These are phyloP conservation scores for Aspergillus spinulosporus DNA, from an alignment of 2,329 filamentous ascomycete species.

Conservation along the genomic window DNA sequence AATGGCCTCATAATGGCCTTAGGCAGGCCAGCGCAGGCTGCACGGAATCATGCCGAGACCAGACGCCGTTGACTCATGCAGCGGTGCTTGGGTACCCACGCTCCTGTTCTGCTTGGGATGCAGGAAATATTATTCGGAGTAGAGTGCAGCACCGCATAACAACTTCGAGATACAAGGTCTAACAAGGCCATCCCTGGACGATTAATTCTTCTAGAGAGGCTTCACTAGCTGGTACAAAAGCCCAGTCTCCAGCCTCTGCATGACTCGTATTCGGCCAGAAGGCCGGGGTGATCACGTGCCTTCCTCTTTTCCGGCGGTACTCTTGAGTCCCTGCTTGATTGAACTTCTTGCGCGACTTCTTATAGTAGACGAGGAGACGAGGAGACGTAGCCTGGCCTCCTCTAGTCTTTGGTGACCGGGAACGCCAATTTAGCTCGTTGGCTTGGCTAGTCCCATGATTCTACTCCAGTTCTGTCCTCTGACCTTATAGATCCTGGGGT, in stretches of 20 bases:
- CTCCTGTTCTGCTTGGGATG: not conserved
- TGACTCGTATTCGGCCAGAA: not conserved
- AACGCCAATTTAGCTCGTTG: too few species aligned
- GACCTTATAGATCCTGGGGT: too few species aligned
- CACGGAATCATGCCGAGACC: not conserved
- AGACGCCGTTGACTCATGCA: not conserved
- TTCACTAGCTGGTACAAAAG: not conserved
- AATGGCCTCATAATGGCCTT: too few species aligned
- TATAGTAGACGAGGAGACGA: too few species aligned
- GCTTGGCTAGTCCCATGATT: too few species aligned
- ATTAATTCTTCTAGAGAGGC: not conserved
- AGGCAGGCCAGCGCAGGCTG: not conserved
- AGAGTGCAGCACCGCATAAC: not conserved
- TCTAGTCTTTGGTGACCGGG: too few species aligned
- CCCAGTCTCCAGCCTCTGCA: not conserved
- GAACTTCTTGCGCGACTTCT: too few species aligned
- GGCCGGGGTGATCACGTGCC: not conserved
- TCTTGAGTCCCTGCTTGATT: not conserved
- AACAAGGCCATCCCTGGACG: not conserved
- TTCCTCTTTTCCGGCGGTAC: not conserved
- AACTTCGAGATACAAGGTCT: not conserved
- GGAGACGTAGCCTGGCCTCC: too few species aligned
- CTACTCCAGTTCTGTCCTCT: too few species aligned
- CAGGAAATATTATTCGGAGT: not conserved
- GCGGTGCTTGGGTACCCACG: slow-evolving; percentile 16